Evolutionary conservation across 441 rosid genomes (phyloP).

Genomic region (Francoa sonchifolia): DNA sequence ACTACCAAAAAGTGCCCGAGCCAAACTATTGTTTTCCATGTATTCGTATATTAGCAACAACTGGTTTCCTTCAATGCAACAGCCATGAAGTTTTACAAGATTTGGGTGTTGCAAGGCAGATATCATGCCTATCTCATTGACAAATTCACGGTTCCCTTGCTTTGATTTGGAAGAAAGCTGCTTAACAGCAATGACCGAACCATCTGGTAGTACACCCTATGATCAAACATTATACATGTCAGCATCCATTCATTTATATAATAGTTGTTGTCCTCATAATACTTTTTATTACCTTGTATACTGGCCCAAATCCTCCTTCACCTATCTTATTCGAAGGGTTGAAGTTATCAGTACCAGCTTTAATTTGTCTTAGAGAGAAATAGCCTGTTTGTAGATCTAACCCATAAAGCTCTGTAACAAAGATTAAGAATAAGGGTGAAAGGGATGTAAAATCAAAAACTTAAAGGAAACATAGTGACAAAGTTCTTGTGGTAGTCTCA

Average conservation of each 20-base stretch:
- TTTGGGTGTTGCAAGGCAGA: conserved; percentile 73
- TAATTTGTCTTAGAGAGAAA: conserved; percentile 60
- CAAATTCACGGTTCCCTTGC: conserved; percentile 74
- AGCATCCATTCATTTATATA: not conserved
- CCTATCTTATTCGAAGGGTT: conserved; percentile 59
- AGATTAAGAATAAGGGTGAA: not conserved
- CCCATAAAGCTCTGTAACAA: conserved; percentile 36
- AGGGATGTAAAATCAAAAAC: not conserved
- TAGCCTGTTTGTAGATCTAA: conserved; percentile 53
- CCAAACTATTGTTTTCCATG: conserved; percentile 66
- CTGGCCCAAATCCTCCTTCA: conserved; percentile 93
- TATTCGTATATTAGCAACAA: conserved; percentile 64
- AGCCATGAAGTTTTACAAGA: conserved; percentile 66
- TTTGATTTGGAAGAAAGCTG: conserved; percentile 64
- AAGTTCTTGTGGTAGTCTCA: conserved; percentile 11
- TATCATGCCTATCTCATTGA: conserved; percentile 73
- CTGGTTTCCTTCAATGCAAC: conserved; percentile 75
- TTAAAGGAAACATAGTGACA: not conserved
- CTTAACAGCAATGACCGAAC: conserved; percentile 59
- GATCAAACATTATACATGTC: not conserved
- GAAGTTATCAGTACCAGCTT: conserved; percentile 58
- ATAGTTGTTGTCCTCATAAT: not conserved
- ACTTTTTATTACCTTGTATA: conserved; percentile 56
- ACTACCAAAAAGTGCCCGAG: conserved; percentile 72
- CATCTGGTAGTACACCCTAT: conserved; percentile 55